Percentiles rank a stretch among this genome's conserved stretches.
Evolutionary conservation across 2,329 filamentous ascomycete genomes (phyloP).

Genomic region (Ceratocystis albifundus): DNA sequence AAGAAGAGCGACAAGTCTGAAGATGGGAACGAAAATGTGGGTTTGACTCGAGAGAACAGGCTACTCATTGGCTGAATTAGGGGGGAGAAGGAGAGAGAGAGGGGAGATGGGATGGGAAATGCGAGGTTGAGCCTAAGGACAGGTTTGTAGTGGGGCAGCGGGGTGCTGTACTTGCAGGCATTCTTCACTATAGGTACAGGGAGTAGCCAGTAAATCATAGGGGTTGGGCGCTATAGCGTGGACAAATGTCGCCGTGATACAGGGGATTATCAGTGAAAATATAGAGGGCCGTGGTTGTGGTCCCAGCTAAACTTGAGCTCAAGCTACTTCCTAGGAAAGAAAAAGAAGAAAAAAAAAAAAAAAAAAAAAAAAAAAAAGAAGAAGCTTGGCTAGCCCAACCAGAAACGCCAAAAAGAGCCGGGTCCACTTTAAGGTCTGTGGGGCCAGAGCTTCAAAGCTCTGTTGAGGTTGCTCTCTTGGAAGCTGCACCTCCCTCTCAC

Average conservation of each 20-base stretch:
- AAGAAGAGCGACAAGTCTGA: neutral
- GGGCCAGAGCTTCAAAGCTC: too few species aligned
- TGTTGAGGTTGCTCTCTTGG: too few species aligned
- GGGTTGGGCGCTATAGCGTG: neutral
- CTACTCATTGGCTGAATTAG: neutral
- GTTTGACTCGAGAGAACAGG: neutral
- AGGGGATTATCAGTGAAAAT: neutral
- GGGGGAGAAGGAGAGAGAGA: neutral
- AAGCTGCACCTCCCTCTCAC: too few species aligned
- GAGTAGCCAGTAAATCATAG: too few species aligned
- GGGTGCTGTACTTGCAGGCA: neutral
- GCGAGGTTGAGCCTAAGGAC: neutral
- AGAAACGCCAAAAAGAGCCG: neutral
- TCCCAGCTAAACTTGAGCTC: too few species aligned
- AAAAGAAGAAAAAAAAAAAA: neutral
- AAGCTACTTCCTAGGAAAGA: too few species aligned
- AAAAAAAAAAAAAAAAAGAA: neutral
- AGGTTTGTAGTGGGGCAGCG: neutral
- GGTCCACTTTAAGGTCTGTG: neutral
- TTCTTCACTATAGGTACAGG: too few species aligned
- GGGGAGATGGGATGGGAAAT: neutral
- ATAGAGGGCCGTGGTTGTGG: neutral
- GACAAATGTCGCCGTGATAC: neutral
- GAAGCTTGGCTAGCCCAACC: constrained; percentile 1
- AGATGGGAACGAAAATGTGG: neutral